Conservation (phyloP, 83 land plant species). For the Diphasiastrum complanatum region DNA sequence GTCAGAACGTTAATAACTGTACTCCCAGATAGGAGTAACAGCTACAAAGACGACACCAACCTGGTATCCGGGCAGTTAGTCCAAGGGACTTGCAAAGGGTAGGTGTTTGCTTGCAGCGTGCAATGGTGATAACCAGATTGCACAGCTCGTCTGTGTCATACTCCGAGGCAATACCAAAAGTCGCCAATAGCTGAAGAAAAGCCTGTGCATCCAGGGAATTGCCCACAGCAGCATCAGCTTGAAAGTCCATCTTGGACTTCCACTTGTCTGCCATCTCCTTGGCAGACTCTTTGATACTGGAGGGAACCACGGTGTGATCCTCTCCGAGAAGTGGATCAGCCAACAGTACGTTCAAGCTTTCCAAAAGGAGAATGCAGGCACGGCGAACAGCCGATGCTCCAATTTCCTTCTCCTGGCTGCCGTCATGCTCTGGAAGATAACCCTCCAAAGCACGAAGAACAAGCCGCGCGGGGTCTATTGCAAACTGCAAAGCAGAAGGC, state of each 20-base stretch:
- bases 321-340: neutral
- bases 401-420: neutral
- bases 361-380: slow-evolving; percentile 10
- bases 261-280: slow-evolving; percentile 9
- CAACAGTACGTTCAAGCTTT: slow-evolving; percentile 3
- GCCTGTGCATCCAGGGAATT: slow-evolving; percentile 50
- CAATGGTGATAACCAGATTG: slow-evolving; percentile 53
- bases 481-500: slow-evolving; percentile 1
- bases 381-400: neutral
- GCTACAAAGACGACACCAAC: slow-evolving; percentile 25
- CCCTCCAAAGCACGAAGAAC: slow-evolving; percentile 16
- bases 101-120: slow-evolving; percentile 69
- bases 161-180: slow-evolving; percentile 43
- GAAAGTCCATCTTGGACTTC: slow-evolving; percentile 15
- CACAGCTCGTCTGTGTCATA: slow-evolving; percentile 42
- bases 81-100: slow-evolving; percentile 62
- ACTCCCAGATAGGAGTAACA: neutral
- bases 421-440: slow-evolving; percentile 8
- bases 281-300: slow-evolving; percentile 1
- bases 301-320: slow-evolving; percentile 2
- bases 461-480: slow-evolving; percentile 4
- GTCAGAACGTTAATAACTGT: slow-evolving; percentile 1
- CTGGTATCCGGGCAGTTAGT: slow-evolving; percentile 49
- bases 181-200: slow-evolving; percentile 57
- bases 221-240: slow-evolving; percentile 31